phyloP scores from a whole-genome alignment of 164 flowering plant species.

The Nymphaea thermarum region DNA sequence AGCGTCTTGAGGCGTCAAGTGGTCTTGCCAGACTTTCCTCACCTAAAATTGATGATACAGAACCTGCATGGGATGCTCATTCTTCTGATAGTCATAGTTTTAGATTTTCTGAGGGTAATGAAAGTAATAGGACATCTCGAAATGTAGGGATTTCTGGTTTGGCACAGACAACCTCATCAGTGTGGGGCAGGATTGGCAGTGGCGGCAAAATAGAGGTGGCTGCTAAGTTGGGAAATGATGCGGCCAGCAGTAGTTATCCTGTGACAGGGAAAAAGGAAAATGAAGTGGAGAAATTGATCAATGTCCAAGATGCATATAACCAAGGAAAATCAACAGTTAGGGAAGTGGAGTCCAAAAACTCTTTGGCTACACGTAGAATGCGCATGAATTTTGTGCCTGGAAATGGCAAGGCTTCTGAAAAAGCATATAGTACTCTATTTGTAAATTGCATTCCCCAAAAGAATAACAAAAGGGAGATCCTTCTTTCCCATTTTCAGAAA shows the following conservation, averaged over 20 bases:
- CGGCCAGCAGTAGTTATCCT: slow-evolving; percentile 12
- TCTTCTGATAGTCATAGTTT: slow-evolving; percentile 22
- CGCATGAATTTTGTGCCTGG: slow-evolving; percentile 23
- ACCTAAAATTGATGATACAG: slow-evolving; percentile 34
- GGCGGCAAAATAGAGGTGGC: slow-evolving; percentile 26
- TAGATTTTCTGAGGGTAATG: slow-evolving; percentile 18
- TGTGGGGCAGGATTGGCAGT: slow-evolving; percentile 60
- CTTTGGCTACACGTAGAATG: slow-evolving; percentile 10
- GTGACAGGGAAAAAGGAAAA: slow-evolving; percentile 27
- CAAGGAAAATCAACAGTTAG: slow-evolving; percentile 25
- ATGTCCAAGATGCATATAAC: slow-evolving; percentile 12
- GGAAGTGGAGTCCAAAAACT: slow-evolving; percentile 27
- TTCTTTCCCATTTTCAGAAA: slow-evolving; percentile 78
- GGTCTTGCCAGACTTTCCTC: slow-evolving; percentile 30
- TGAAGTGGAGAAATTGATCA: slow-evolving; percentile 17
- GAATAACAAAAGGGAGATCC: slow-evolving; percentile 61
- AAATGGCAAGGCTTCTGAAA: slow-evolving; percentile 38
- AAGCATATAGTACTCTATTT: slow-evolving; percentile 73
- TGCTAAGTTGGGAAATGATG: slow-evolving; percentile 5
- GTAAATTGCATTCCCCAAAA: slow-evolving; percentile 70
- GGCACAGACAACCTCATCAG: slow-evolving; percentile 34
- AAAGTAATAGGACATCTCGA: slow-evolving; percentile 24
- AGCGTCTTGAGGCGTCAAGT: slow-evolving; percentile 40
- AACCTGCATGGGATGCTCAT: slow-evolving; percentile 29
- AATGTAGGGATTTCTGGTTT: slow-evolving; percentile 17